Base-by-base conservation (phyloP, 2,329 filamentous ascomycete species). In the Dichotomopilus funicola region DNA sequence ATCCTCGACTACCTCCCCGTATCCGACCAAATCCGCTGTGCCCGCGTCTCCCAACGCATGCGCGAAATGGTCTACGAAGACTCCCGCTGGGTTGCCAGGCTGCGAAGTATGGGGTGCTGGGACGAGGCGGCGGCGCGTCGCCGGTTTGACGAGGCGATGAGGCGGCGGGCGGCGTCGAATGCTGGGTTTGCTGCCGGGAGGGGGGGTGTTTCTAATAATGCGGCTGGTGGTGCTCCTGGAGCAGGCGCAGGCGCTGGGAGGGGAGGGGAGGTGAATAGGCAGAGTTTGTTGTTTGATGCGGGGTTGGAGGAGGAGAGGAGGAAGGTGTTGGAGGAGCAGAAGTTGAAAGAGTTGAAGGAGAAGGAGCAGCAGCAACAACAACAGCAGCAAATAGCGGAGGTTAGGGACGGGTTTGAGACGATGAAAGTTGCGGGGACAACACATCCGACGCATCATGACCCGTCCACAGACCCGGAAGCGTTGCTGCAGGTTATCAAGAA, bases 11-110 rank as follows among this genome's bases (percentile, higher is more conserved):
- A 95, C 73, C 82, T 97, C 41, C 87, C 89, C 41, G 81, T 96
- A 34, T 76, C 86, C 58, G 92, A 96, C 70, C 85, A 95, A 65
- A 81, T 97, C 68, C 83, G 85, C 63, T 92, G 90, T 68, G 92
- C 94, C 45, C 85, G 87, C 60, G 85, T 88, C 31, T 96, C 90
- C 56, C 87, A 83, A 67, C 88, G 89, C 58, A 83, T 97, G 79
- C 87, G 88, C 68, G 94, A 99, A 73, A 99, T 99, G 91, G 91
- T 96, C 3, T 99, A 97, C 72, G 94, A 99, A 70, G 94, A 99
- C 71, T 89, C 91, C 49, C 82, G 92, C 74, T 99, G 94, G 94
- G 88, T 97, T 41, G 84, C 89, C 61, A 82, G 89, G 60, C 73
- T 99, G 53, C 88, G 88, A 68, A 85, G 80, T 56, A 96, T 99